Evolutionary conservation across 495 filamentous ascomycete species (phyloP), one percentile per base, ranked within the genome.

Genomic region (Pyrenopolyporus hunteri): DNA sequence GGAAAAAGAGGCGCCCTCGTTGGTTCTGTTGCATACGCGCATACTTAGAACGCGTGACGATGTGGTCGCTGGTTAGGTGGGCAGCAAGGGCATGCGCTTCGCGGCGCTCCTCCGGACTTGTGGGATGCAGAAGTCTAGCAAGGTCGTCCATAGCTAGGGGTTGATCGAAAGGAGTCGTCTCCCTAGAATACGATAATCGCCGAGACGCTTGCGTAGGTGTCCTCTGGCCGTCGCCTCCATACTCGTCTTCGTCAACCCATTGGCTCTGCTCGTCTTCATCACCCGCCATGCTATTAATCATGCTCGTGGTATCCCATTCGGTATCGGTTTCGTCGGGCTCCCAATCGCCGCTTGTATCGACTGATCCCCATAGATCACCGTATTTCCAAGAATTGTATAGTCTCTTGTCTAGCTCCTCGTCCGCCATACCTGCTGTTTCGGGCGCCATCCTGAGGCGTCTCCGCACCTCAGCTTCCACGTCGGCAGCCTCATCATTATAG

Each of bases 21-120:
- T 91, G 87, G 20, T 79, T 78, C 50, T 89, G 86, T 43, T 87
- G 73, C 43, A 86, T 77, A 23, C 83, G 80, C 29, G 81, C 82
- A 76, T 87, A 97, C 39, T 84, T 85, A 32, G 89, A 88, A 22
- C 94, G 88, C 5, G 94, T 98, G 54, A 96, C 72, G 39, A 93
- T 86, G n/a, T 76, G 78, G 4, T 83, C 75, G 45, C 83, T 84
- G 13, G 78, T 74, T 9, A 98, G 82, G 70, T 93, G 93, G 1
- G 90, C 88, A 9, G 93, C 88, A 2, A 98, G 82, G 7, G 93
- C 82, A 25, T 83, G 83, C 2, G 95, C 94, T 71, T 96, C 89
- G 29, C 90, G 83, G 31, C 86, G 83, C 49, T 93, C 87, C 51
- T 93, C 89, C 0, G 84, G 79, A 33, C 84, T 89, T 42, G 85